phyloP scores from a whole-genome alignment of 2,329 filamentous ascomycete genomes.

The Sporothrix pseudoabietina region DNA sequence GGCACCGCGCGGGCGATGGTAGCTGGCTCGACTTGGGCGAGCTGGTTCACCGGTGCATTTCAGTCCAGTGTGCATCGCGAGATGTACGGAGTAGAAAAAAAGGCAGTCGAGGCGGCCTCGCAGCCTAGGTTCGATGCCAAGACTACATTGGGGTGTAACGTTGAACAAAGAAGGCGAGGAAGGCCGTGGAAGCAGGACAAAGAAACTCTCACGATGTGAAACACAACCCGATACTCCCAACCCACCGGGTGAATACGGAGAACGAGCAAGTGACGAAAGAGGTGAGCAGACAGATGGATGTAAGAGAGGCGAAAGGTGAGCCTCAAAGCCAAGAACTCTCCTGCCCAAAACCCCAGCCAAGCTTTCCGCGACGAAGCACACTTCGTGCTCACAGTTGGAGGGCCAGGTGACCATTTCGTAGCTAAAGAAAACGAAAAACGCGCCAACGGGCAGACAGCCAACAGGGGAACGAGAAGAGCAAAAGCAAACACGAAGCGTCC shows the following conservation, averaged over 20 bases:
- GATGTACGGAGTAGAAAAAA: background rate
- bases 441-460: constrained; percentile 1
- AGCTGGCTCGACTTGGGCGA: too few relatives aligned
- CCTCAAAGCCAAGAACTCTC: background rate
- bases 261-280: background rate
- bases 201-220: background rate
- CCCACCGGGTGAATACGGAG: constrained; percentile 5
- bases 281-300: background rate
- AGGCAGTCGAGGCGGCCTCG: background rate
- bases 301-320: background rate
- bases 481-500: background rate
- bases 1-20: background rate
- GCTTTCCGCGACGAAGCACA: background rate
- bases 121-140: background rate
- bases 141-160: background rate
- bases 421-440: background rate
- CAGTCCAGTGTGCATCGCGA: background rate
- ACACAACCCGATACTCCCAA: background rate
- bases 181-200: background rate
- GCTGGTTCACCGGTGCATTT: background rate
- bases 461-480: background rate
- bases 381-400: background rate
- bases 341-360: background rate
- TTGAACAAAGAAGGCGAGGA: constrained; percentile 3
- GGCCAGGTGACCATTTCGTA: constrained; percentile 14